Evolutionary conservation across 192 early-diverging fungal genomes (phyloP).

Genomic region (Linnemannia exigua): DNA sequence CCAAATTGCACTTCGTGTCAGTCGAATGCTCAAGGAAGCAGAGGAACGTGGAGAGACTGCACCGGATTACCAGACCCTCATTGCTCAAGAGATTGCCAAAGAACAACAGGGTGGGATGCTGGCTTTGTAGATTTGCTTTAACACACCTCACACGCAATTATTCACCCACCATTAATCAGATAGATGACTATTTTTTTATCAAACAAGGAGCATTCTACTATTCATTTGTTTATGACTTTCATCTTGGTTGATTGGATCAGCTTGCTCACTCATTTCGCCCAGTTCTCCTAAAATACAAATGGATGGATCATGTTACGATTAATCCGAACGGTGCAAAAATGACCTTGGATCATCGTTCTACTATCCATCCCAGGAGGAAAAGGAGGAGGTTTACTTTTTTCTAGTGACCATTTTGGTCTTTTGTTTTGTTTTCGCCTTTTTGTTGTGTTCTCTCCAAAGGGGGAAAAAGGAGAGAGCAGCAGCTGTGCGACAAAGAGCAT

Average conservation of each 20-base stretch:
- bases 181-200: not conserved
- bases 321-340: not conserved
- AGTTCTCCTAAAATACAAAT: not conserved
- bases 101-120: slow-evolving; percentile 22
- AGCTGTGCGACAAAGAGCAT: not conserved
- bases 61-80: slow-evolving; percentile 27
- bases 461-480: not conserved
- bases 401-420: not conserved
- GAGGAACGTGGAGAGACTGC: slow-evolving; percentile 24
- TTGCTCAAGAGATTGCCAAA: slow-evolving; percentile 47
- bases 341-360: not conserved
- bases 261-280: not conserved
- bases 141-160: not conserved
- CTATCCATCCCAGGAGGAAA: no score
- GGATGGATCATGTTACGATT: not conserved
- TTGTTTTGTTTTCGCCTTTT: not conserved
- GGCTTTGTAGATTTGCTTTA: not conserved
- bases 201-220: not conserved
- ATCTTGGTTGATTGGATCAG: not conserved
- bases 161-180: not conserved
- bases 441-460: not conserved
- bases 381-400: not conserved
- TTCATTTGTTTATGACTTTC: not conserved
- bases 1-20: slow-evolving; percentile 53
- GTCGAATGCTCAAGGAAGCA: slow-evolving; percentile 33